Percentiles rank a stretch among this genome's conserved stretches.
Evolutionary conservation across 169 alveolate genomes (phyloP).

Genomic region (Plasmodium cynomolgi): DNA sequence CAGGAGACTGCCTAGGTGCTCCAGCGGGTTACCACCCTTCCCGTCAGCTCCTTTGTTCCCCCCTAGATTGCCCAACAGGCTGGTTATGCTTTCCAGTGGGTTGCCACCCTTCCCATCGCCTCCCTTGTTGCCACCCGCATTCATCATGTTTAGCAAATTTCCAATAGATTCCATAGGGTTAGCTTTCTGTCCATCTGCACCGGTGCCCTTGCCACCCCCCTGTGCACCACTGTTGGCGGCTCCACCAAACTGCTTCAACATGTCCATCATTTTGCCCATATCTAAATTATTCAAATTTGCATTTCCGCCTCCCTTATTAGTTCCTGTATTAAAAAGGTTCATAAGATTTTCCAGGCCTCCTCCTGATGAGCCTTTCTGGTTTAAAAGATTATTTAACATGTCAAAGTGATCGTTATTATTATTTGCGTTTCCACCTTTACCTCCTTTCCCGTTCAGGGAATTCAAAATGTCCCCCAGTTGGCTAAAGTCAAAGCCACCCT

Average conservation of each 20-base stretch:
- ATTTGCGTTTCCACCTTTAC: not conserved
- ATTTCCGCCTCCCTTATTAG: not conserved
- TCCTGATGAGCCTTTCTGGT: conserved; percentile 9
- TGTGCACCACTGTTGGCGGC: not conserved
- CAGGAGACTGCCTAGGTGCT: not conserved
- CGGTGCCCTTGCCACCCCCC: not conserved
- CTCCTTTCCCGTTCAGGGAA: conserved; percentile 3
- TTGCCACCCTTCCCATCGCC: conserved; percentile 1
- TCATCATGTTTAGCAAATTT: conserved; percentile 4
- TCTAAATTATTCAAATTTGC: not conserved
- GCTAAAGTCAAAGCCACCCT: not conserved
- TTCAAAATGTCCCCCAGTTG: conserved; percentile 10
- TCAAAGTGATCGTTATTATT: not conserved
- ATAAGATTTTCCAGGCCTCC: conserved; percentile 8
- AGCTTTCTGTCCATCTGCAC: conserved; percentile 1
- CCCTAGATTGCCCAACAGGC: not conserved
- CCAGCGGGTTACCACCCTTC: not conserved
- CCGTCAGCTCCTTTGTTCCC: not conserved
- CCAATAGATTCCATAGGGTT: not conserved
- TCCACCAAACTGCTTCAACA: conserved; percentile 1
- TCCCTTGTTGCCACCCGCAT: not conserved
- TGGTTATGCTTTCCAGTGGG: not conserved
- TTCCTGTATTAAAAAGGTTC: conserved; percentile 4
- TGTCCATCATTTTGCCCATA: conserved; percentile 21
- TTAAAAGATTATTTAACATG: not conserved